Base-by-base conservation (phyloP, 1,284 basidiomycete genomes). In the Exobasidium rhododendri region DNA sequence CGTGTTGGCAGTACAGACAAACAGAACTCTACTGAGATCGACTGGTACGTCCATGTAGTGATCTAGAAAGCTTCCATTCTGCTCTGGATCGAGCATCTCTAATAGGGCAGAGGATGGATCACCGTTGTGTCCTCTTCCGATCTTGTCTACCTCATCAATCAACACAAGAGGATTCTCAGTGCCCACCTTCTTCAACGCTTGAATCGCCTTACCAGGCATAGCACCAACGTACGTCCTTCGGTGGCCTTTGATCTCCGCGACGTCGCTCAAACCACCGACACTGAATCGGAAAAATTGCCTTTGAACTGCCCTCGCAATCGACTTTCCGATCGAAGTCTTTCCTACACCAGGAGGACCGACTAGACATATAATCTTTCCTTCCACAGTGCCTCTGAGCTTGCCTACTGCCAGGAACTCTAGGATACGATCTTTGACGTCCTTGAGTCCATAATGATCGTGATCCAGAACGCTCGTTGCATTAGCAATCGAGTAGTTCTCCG, bases 191-290 rank as follows among this genome's bases (percentile, higher is more conserved):
- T 97, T 97, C 63, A 98, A 82, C 1, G 94, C 94, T 81, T 97
- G 94, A 61, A 97, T 94, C 61, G 97, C 94, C 84, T 98, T 98
- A 56, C 94, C 94, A 0, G 94, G 94, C 72, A 98, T 86, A 43
- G 58, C 63, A 2, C 90, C 94, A 61, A 97, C 93, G 78, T 97
- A 98, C 22, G 94, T 99, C 77, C 96, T 83, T 73, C 96, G 84
- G 80, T 99, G 94, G 2, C 96, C 96, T 83, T 98, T 98, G 81
- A 99, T 97, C 85, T 98, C 96, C 59, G 94, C 96, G 0, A 97
- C 94, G 78, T 98, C 94, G 61, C 92, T 92, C 74, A 99, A 82
- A 28, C 96, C 94, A 70, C 96, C 96, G 3, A 98, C 94, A 13
- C 91, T 93, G 83, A 99, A 97, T 51, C 94, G 86, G 86, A 93